These are phyloP conservation scores for Ceratobasidium theobromae DNA, from an alignment of 1,284 basidiomycete genomes.

Conservation along the genomic window DNA sequence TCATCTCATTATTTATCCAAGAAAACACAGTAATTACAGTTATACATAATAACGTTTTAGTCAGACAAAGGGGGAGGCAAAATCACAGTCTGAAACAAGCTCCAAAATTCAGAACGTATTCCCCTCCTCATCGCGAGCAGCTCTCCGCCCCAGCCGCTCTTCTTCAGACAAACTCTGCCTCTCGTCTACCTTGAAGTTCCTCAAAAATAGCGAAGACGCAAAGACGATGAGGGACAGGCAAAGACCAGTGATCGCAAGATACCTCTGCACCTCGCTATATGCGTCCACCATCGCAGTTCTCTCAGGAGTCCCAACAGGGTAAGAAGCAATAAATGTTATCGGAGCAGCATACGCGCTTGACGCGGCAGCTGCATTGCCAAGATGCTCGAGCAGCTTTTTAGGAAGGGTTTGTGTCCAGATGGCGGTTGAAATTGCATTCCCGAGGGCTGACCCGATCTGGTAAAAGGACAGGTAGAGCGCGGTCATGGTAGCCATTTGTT, in stretches of 20 bases:
- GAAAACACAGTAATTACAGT: no score
- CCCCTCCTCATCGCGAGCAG: neutral
- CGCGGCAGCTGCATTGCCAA: slow-evolving; percentile 43
- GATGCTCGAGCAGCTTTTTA: slow-evolving; percentile 37
- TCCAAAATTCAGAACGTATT: neutral
- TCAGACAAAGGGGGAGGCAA: neutral
- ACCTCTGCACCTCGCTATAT: neutral
- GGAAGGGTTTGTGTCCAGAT: slow-evolving; percentile 48
- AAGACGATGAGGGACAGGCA: neutral
- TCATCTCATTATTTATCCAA: no score
- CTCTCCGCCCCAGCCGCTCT: neutral
- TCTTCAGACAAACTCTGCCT: neutral
- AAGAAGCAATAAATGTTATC: slow-evolving; percentile 40
- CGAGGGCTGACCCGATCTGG: slow-evolving; percentile 46
- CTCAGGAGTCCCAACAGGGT: slow-evolving; percentile 43
- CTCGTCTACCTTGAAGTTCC: neutral
- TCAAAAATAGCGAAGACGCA: neutral
- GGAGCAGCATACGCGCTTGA: slow-evolving; percentile 43
- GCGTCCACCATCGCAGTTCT: slow-evolving; percentile 38
- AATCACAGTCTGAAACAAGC: neutral
- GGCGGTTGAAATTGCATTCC: slow-evolving; percentile 46
- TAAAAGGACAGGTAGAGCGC: slow-evolving; percentile 46
- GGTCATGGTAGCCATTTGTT: slow-evolving; percentile 46
- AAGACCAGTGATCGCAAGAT: neutral
- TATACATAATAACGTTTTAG: no score